Base-by-base conservation (phyloP, 345 rosid species). In the Eucalyptus marginata region DNA sequence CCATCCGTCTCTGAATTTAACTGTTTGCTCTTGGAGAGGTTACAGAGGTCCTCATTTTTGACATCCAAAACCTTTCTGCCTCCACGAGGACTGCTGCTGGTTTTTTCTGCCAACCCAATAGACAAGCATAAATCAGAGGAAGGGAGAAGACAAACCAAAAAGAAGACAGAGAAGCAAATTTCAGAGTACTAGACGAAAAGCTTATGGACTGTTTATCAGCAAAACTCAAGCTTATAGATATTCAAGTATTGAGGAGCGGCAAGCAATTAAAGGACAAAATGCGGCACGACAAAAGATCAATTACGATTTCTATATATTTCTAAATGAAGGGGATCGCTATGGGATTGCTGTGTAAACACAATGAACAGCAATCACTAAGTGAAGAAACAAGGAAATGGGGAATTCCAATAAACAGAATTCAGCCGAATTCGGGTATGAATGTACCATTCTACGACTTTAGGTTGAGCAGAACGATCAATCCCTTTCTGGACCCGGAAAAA, bases 1-100 rank as follows among this genome's bases (percentile, higher is more conserved):
- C 92, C 93, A 58, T 93, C 92, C 79, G 88, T 93, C 87, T 95
- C 97, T 22, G 88, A 49, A 71, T 94, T 89, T 83, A 92, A 89
- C 87, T 91, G 93, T 88, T 96, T 95, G 89, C 92, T 91, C 68
- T 91, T 91, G 84, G 90, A 88, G 68, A 58, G 29, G 8, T 76
- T 91, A 86, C 90, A 89, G 68, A 58, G 29, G 5, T 76, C 91
- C 88, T 88, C 94, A 62, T 94, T 94, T 66, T 86, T 90, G 29
- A 49, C 81, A 17, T 54, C 54, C 66, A 40, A 17, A 29, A 29
- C 51, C 56, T 90, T 91, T 46, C 88, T 90, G 89, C 86, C 92
- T 91, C 84, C 89, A 89, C 86, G 80, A 58, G 94, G 80, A 43
- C 49, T 58, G 86, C 46, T 18, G 71, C 87, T 89, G 52, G 59